Conservation (phyloP, 2,329 filamentous ascomycete species). For the Verticillium zaregamsianum region DNA sequence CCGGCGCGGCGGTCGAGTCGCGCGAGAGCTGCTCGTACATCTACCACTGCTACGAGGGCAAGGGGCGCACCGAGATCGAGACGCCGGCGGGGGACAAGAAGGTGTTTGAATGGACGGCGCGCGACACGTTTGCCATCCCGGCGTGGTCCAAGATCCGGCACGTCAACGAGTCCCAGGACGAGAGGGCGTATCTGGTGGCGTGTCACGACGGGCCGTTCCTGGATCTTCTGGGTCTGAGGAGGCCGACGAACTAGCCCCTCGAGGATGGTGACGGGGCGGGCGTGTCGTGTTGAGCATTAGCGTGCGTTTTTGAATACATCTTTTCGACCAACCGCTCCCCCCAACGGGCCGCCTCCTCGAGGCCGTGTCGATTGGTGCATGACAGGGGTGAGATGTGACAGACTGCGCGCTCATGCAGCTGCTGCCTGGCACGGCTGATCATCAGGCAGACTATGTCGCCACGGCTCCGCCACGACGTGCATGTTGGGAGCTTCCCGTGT, state of each 20-base stretch:
- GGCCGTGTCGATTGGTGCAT: no score
- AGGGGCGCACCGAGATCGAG: conserved; percentile 36
- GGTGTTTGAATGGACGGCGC: conserved; percentile 36
- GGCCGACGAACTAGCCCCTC: background rate
- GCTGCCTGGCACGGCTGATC: no score
- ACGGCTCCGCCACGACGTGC: no score
- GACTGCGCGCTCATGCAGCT: no score
- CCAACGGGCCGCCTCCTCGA: no score
- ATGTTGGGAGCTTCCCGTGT: no score
- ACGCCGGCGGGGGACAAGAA: conserved; percentile 22
- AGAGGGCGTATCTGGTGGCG: conserved; percentile 27
- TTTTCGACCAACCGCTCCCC: background rate
- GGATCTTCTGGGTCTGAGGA: conserved; percentile 21
- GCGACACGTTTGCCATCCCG: conserved; percentile 51
- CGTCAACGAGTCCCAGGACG: conserved; percentile 24
- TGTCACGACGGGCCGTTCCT: conserved; percentile 29
- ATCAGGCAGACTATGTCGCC: no score
- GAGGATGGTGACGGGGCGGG: background rate
- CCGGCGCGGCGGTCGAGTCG: conserved; percentile 25
- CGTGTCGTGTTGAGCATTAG: background rate
- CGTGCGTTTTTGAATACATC: background rate
- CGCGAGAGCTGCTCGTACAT: conserved; percentile 46
- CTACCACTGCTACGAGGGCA: conserved; percentile 48
- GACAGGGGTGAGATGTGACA: no score
- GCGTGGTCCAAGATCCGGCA: conserved; percentile 47